Evolutionary conservation across 352 stramenopile genomes (phyloP), one percentile per base, ranked within the genome.

Genomic region (Phytophthora pinifolia): DNA sequence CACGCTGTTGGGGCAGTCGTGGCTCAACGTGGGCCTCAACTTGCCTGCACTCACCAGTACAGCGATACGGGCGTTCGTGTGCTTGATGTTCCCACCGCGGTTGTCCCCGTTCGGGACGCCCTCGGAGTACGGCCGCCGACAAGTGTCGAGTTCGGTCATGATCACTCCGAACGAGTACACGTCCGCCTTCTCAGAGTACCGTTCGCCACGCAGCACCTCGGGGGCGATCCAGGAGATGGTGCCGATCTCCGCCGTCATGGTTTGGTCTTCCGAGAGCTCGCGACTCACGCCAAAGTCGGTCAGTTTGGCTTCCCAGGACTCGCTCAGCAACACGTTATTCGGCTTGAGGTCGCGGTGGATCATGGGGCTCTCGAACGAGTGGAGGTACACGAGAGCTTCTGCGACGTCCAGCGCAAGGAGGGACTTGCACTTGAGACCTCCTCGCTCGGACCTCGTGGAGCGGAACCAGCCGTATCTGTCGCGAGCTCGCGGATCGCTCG

Each of bases 131-230:
- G 65, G 65, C 27, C 65, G 65, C 27, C 60, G 55, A 37, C 68
- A 76, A 5, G 76, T 83, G 48, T 86, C 76, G 9, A 86, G 22
- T 42, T 86, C 76, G 1, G 68, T 67, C 33, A 86, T 57, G 22
- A 86, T 62, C 12, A 89, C 76, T 30, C 81, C 83, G 48, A 88
- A 88, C 15, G 74, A 85, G 60, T 89, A 93, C 12, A 93, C 66
- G 38, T 93, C 83, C 14, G 79, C 73, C 49, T 85, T 84, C 54
- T 87, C 72, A 2, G 70, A 84, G 50, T 85, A 92, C 25, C 64
- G 51, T 50, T 87, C 64, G 17, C 75, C 75, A 12, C 72, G 52
- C 12, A 93, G 42, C 29, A 92, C 78, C 52, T 93, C 83, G 3
- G 83, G 83, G 2, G 81, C 82, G 22, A 81, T 86, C 77, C 79